Evolutionary conservation across 352 stramenopile species (phyloP), one percentile per base, ranked within the genome.

Genomic region (Phytophthora fragariaefolia): DNA sequence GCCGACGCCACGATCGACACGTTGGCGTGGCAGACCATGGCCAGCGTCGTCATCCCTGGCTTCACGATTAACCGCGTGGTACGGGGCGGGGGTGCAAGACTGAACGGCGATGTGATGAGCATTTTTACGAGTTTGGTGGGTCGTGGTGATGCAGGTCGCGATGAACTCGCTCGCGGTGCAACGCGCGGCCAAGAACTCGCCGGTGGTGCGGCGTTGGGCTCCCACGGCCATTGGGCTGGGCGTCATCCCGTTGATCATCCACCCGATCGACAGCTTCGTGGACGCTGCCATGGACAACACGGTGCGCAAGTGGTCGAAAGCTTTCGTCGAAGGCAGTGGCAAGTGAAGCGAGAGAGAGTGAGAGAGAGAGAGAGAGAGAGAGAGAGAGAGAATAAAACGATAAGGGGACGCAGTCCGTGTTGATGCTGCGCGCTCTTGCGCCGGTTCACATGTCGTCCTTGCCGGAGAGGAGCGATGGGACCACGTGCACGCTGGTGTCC

Each of bases 211-310:
- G 22, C 73, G 78, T 20, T 93, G 80, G 80, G 68, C 81, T 2
- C 86, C 88, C 13, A 97, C 89, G n/a, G 84, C 77, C 10, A 72
- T 93, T 27, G 89, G 91, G 1, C 66, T 97, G 18, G 77, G 75
- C 6, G 76, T 91, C 13, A 97, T 97, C 58, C 89, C 90, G 2
- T 71, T 97, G 43, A 97, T 97, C 63, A 86, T 97, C 58, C 83
- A 93, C 63, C 91, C 91, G 22, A 90, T 97, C 40, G 90, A 97
- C 74, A 50, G 67, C 38, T 74, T 90, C 7, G 83, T 92, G 7
- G 81, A 92, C 52, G 46, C 48, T 3, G 54, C 72, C 9, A 89
- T 92, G 81, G 81, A 90, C 62, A 63, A 60, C 34, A 78, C 78
- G 18, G 77, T 79, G 24, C 80, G 80, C 56, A 75, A 85, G 47